These are phyloP conservation scores for Trichophyton benhamiae DNA, from an alignment of 2,329 filamentous ascomycete genomes.

Conservation along the genomic window DNA sequence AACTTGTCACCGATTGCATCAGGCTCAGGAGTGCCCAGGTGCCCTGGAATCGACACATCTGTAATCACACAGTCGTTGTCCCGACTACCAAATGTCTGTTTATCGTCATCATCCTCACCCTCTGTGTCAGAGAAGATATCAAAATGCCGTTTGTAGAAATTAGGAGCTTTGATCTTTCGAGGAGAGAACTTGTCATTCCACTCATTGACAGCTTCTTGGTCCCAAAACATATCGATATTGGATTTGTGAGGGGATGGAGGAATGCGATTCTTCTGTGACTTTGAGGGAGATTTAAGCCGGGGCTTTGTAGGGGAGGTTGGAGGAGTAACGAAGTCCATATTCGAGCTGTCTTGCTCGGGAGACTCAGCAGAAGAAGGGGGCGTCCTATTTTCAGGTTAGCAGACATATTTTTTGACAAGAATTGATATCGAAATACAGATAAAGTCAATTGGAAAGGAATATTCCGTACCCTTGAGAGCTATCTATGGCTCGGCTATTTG, in stretches of 20 bases:
- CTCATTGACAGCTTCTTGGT: constrained; percentile 38
- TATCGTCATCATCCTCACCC: constrained; percentile 18
- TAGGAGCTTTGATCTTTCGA: constrained; percentile 26
- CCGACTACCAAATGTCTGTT: constrained; percentile 12
- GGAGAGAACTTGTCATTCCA: constrained; percentile 46
- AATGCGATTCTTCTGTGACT: constrained; percentile 29
- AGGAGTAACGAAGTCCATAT: constrained; percentile 25
- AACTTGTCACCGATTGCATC: background rate
- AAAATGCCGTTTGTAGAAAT: constrained; percentile 12
- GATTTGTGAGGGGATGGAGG: constrained; percentile 40
- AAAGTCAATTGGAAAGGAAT: background rate
- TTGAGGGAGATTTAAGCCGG: constrained; percentile 37
- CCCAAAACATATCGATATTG: constrained; percentile 45
- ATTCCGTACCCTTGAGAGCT: background rate
- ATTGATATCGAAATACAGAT: background rate
- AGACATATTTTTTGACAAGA: background rate
- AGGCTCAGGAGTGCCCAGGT: background rate
- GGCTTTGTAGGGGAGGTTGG: constrained; percentile 33
- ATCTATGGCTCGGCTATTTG: background rate
- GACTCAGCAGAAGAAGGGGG: background rate
- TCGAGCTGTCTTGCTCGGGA: background rate
- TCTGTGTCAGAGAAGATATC: constrained; percentile 29
- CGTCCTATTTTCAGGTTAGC: background rate
- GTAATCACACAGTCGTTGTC: constrained; percentile 28
- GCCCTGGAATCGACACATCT: background rate